Percentiles rank a stretch among this genome's conserved stretches.
Conservation (phyloP, 768 basidiomycete genomes). For the Rhodotorula graminis region DNA sequence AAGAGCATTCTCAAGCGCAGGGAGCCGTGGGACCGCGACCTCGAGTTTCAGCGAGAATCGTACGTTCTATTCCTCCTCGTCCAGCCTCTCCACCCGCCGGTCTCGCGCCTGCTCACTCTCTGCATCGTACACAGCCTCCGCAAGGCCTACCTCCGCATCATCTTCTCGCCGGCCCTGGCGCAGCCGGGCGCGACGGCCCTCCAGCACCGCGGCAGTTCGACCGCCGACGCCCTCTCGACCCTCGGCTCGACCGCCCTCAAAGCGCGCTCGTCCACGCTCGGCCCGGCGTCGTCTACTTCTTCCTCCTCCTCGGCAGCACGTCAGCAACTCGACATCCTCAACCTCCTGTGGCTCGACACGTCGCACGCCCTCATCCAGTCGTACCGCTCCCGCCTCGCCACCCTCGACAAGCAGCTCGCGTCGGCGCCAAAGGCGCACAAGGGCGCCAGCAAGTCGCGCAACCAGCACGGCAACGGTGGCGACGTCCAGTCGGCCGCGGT, state of each 20-base stretch:
- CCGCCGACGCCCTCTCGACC: not conserved
- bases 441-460: too few species aligned
- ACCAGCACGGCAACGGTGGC: constrained; percentile 3
- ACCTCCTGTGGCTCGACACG: constrained; percentile 86
- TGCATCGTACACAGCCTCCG: not conserved
- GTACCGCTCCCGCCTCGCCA: constrained; percentile 70
- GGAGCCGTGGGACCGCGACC: constrained; percentile 76
- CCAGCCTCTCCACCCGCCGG: not conserved
- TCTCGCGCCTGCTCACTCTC: too few species aligned
- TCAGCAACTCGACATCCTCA: constrained; percentile 74
- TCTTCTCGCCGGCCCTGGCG: constrained; percentile 18
- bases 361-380: constrained; percentile 75
- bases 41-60: constrained; percentile 82
- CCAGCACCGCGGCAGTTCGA: constrained; percentile 45
- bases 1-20: constrained; percentile 63
- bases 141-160: constrained; percentile 39
- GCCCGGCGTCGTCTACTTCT: constrained; percentile 62
- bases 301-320: constrained; percentile 46
- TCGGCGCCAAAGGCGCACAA: constrained; percentile 19
- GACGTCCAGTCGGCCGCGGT: constrained; percentile 11
- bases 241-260: not conserved
- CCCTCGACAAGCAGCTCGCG: constrained; percentile 56
- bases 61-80: constrained; percentile 49
- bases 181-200: constrained; percentile 51
- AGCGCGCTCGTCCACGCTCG: constrained; percentile 57